Base-by-base conservation (phyloP, 1,284 basidiomycete species). In the Hymenochaete sp. region DNA sequence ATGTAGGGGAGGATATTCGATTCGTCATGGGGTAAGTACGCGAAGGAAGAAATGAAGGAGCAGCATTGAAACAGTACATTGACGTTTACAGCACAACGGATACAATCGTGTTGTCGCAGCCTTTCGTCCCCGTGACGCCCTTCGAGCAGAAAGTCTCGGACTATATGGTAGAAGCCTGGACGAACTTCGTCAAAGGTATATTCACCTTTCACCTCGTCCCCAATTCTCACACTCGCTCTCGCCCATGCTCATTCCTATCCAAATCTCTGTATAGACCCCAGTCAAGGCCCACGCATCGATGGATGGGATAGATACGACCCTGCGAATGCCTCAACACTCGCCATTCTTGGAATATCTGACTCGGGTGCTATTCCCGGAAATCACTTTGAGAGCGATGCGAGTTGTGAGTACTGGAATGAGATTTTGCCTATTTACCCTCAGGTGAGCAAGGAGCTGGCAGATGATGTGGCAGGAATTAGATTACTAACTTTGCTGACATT, bases 141-240 rank as follows among this genome's bases (percentile, higher is more conserved):
- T 61, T 65, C 5, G 59, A 68, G 49, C 59, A 64, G 21, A 53
- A 50, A 6, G 58, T 69, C 7, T 69, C 67, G 9, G 60, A 67
- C 50, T 54, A 66, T 44, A 67, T 69, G 66, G 65, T 69, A 10
- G 62, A 61, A 14, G 68, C 66, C 4, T 70, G 68, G 68, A 66
- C 66, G 8, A 68, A 69, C 52, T 70, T 70, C 50, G 59, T 70
- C 51, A 69, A 69, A 58, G 61, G 67, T 67, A 42, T 61, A 59
- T 3, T 31, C 8, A 4, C 27, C 29, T 24, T 26, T 7, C 14
- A 31, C 28, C 14, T 31, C 28, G 28, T 31, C 9, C 14, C 14
- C 10, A 31, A 10, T 31, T 31, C 28, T 10, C 14, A 10, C 14
- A 31, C 14, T 31, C 28, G 14, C 9, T 14, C 14, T 10, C 14